Evolutionary conservation across 257 asterid genomes (phyloP).

Genomic region (Oldenlandia corymbosa): DNA sequence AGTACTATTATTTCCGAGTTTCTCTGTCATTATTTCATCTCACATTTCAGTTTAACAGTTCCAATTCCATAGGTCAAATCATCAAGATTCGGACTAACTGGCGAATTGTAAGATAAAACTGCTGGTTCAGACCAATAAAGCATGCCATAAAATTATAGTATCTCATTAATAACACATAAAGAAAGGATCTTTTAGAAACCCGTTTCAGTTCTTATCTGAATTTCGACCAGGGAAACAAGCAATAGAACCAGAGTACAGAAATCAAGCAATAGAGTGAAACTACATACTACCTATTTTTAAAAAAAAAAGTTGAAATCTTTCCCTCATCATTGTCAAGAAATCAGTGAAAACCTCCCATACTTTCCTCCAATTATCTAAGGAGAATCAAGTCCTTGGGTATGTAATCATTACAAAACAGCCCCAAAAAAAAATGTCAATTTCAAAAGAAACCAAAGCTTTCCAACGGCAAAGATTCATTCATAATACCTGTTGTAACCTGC

Average conservation of each 20-base stretch:
- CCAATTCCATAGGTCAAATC: too few species aligned
- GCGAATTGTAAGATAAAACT: too few species aligned
- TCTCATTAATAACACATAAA: neutral
- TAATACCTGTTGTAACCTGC: slow-evolving; percentile 43
- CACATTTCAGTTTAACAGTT: slow-evolving; percentile 1
- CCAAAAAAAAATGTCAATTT: neutral
- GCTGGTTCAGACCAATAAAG: too few species aligned
- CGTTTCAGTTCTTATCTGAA: neutral
- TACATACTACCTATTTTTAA: too few species aligned
- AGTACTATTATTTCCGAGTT: slow-evolving; percentile 27
- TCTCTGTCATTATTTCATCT: slow-evolving; percentile 27
- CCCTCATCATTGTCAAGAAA: neutral
- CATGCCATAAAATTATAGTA: neutral
- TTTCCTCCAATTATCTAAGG: too few species aligned
- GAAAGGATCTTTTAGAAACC: neutral
- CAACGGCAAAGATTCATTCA: slow-evolving; percentile 6
- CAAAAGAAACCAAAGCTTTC: neutral
- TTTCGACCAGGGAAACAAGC: neutral
- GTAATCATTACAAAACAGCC: neutral
- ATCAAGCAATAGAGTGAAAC: too few species aligned
- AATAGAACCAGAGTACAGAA: too few species aligned
- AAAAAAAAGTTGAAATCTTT: neutral
- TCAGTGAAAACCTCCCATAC: neutral
- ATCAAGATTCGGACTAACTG: too few species aligned
- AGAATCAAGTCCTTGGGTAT: too few species aligned